A percentile compares a stretch with the other conserved stretches of the same genome.
phyloP scores from a whole-genome alignment of 2,329 filamentous ascomycete species.

The Tolypocladium amazonense region DNA sequence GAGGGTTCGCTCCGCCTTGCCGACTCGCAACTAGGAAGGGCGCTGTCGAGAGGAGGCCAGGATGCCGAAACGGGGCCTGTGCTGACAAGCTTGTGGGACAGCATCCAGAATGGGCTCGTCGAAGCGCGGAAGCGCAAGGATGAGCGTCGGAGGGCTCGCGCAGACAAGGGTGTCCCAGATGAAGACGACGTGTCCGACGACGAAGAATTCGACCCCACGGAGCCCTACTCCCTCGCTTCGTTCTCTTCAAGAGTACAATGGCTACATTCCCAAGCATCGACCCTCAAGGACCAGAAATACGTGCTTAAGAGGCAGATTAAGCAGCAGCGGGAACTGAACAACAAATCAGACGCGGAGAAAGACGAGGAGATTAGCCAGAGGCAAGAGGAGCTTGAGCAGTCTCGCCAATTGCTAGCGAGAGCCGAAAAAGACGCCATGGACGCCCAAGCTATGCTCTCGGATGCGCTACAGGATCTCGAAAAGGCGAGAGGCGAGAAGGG shows the following conservation, averaged over 20 bases:
- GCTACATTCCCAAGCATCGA: slow-evolving; percentile 65
- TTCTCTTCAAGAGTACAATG: slow-evolving; percentile 73
- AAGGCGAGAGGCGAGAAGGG: slow-evolving; percentile 14
- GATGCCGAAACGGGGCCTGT: slow-evolving; percentile 45
- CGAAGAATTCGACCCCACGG: slow-evolving; percentile 45
- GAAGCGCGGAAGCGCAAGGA: slow-evolving; percentile 43
- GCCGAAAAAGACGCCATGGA: slow-evolving; percentile 26
- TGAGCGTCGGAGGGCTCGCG: slow-evolving; percentile 39
- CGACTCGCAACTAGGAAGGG: slow-evolving; percentile 30
- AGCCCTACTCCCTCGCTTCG: slow-evolving; percentile 60
- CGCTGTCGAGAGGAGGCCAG: slow-evolving; percentile 18
- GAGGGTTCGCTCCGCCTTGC: slow-evolving; percentile 46
- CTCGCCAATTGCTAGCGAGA: slow-evolving; percentile 21
- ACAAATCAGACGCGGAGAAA: slow-evolving; percentile 66
- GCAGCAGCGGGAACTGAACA: slow-evolving; percentile 88
- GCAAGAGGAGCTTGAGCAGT: slow-evolving; percentile 43
- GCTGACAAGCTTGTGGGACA: slow-evolving; percentile 46
- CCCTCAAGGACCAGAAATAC: slow-evolving; percentile 75
- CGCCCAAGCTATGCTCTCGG: slow-evolving; percentile 37
- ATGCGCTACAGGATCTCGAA: slow-evolving; percentile 37
- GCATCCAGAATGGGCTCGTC: slow-evolving; percentile 39
- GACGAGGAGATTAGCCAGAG: slow-evolving; percentile 53
- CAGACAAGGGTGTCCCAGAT: slow-evolving; percentile 45
- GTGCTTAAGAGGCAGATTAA: slow-evolving; percentile 88
- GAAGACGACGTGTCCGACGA: slow-evolving; percentile 54